Conservation (phyloP, 768 basidiomycete genomes). For the Trametes gibbosa region DNA sequence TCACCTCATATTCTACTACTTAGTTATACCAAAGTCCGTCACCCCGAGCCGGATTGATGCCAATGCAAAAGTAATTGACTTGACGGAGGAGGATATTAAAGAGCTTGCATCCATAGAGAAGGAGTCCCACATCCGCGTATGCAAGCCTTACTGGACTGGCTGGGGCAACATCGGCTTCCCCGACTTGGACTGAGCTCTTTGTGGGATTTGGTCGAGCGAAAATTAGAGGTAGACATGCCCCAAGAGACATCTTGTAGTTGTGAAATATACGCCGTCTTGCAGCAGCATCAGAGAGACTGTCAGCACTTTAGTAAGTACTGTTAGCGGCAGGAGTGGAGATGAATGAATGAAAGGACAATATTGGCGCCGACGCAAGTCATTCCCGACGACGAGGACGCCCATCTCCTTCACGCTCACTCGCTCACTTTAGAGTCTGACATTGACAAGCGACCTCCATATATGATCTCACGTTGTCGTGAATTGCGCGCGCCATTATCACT, state of each 20-base stretch:
- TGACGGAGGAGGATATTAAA: constrained; percentile 57
- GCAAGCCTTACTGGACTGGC: constrained; percentile 62
- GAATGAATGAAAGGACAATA: neutral
- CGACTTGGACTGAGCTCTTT: constrained; percentile 12
- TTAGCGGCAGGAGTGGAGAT: neutral
- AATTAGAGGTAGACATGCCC: neutral
- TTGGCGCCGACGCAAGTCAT: neutral
- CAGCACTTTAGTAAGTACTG: too few relatives aligned
- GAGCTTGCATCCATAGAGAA: constrained; percentile 60
- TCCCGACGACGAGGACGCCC: neutral
- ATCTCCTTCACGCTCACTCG: neutral
- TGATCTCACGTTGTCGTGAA: neutral
- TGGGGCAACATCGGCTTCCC: constrained; percentile 63
- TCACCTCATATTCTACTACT: constrained; percentile 16
- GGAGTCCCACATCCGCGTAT: constrained; percentile 60
- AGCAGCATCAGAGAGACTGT: too few relatives aligned
- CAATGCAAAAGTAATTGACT: constrained; percentile 60
- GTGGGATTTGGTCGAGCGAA: neutral
- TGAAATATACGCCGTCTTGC: neutral
- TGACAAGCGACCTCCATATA: neutral
- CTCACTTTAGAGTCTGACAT: neutral
- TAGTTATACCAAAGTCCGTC: constrained; percentile 77
- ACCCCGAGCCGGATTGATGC: constrained; percentile 61
- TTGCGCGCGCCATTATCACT: neutral
- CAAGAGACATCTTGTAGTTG: neutral